These are phyloP conservation scores for Fusarium tjaetaba DNA, from an alignment of 2,329 filamentous ascomycete species.

Conservation along the genomic window DNA sequence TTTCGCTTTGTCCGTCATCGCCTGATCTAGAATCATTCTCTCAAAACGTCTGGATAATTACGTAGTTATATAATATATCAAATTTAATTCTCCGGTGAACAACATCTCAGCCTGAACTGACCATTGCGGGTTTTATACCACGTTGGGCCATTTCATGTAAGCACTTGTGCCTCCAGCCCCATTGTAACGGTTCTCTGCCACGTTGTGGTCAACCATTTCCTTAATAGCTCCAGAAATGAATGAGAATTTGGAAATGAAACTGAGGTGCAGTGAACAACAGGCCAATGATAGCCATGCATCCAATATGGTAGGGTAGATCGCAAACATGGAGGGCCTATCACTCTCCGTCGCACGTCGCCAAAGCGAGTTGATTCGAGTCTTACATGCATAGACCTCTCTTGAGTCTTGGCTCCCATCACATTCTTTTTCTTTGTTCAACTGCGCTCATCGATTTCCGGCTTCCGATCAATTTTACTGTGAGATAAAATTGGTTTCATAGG, in stretches of 20 bases:
- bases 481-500: background rate
- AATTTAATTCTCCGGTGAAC: background rate
- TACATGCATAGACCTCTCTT: slow-evolving; percentile 30
- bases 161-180: slow-evolving; percentile 23
- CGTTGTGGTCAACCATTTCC: slow-evolving; percentile 7
- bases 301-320: background rate
- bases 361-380: slow-evolving; percentile 23
- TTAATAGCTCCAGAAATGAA: slow-evolving; percentile 11
- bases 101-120: background rate
- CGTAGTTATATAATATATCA: background rate
- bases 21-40: background rate
- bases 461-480: background rate
- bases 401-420: slow-evolving; percentile 21
- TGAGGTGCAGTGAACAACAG: background rate
- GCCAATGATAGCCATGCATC: slow-evolving; percentile 4
- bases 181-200: slow-evolving; percentile 17
- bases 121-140: slow-evolving; percentile 16
- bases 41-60: background rate
- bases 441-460: background rate
- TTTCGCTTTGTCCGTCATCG: background rate
- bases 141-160: slow-evolving; percentile 21
- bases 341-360: slow-evolving; percentile 5
- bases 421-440: slow-evolving; percentile 22
- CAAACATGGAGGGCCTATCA: background rate
- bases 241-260: slow-evolving; percentile 4